Percentiles rank a stretch among this genome's conserved stretches.
Conservation (phyloP, 495 filamentous ascomycete genomes). For the Durotheca rogersii region DNA sequence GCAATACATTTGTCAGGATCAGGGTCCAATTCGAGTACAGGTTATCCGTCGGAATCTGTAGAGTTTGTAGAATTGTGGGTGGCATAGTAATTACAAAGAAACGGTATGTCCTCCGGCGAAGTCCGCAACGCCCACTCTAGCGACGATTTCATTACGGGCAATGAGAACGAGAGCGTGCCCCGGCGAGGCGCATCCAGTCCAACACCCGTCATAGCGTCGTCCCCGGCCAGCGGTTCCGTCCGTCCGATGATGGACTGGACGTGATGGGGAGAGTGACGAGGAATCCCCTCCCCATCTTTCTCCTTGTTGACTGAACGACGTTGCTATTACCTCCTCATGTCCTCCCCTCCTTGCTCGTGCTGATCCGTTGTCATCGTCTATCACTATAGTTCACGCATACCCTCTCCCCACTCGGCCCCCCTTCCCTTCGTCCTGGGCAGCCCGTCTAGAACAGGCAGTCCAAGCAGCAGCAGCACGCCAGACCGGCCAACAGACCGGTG, state of each 20-base stretch:
- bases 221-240: not conserved
- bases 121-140: conserved; percentile 15
- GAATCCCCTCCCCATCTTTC: not conserved
- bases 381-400: not conserved
- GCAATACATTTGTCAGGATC: too few relatives aligned
- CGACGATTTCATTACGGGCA: not conserved
- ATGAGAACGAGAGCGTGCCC: not conserved
- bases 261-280: not conserved
- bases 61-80: too few relatives aligned
- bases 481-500: conserved; percentile 38
- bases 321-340: conserved; percentile 2
- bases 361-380: too few relatives aligned
- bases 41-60: too few relatives aligned
- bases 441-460: conserved; percentile 45
- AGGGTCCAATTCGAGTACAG: too few relatives aligned
- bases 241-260: too few relatives aligned
- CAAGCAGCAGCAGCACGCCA: conserved; percentile 54
- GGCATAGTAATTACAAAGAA: conserved; percentile 13
- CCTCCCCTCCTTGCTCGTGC: too few relatives aligned
- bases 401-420: not conserved
- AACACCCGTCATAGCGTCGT: not conserved
- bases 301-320: not conserved
- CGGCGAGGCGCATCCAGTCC: not conserved
- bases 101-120: conserved; percentile 13
- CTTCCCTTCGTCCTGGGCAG: not conserved